These are phyloP conservation scores for Pelargonium citronellum DNA, from an alignment of 441 rosid genomes.

Conservation along the genomic window DNA sequence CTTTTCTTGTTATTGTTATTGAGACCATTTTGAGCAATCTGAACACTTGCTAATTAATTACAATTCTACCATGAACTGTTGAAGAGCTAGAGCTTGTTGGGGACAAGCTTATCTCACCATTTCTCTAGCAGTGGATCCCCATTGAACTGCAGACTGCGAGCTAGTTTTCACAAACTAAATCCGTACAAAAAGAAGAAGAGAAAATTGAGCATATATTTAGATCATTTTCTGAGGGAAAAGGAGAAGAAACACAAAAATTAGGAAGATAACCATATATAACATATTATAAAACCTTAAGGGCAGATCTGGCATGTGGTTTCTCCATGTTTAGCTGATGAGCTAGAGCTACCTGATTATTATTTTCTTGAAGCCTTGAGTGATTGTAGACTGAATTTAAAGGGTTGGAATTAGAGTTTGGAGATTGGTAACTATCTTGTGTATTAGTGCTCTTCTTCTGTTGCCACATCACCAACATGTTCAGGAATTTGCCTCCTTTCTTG, in stretches of 20 bases:
- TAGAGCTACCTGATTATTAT: neutral
- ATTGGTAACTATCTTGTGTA: constrained; percentile 45
- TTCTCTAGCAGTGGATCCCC: constrained; percentile 43
- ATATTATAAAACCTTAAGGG: constrained; percentile 42
- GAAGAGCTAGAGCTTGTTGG: neutral
- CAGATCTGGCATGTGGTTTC: constrained; percentile 49
- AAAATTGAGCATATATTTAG: neutral
- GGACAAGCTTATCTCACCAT: constrained; percentile 37
- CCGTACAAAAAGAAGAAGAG: neutral
- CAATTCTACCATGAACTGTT: neutral
- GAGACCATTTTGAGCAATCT: neutral
- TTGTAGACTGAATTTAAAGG: constrained; percentile 36
- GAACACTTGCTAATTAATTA: neutral
- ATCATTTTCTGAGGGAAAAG: neutral
- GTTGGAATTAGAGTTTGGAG: constrained; percentile 48
- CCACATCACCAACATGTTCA: constrained; percentile 46
- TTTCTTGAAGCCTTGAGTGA: constrained; percentile 18
- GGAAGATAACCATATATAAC: neutral
- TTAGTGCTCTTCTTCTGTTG: constrained; percentile 40
- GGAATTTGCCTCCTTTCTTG: constrained; percentile 30
- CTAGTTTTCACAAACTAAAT: constrained; percentile 47
- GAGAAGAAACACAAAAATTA: neutral
- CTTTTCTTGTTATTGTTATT: neutral
- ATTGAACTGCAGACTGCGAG: constrained; percentile 36
- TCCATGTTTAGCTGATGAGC: constrained; percentile 35